Conservation (phyloP, 2,329 filamentous ascomycete species). For the Talaromyces atroroseus region DNA sequence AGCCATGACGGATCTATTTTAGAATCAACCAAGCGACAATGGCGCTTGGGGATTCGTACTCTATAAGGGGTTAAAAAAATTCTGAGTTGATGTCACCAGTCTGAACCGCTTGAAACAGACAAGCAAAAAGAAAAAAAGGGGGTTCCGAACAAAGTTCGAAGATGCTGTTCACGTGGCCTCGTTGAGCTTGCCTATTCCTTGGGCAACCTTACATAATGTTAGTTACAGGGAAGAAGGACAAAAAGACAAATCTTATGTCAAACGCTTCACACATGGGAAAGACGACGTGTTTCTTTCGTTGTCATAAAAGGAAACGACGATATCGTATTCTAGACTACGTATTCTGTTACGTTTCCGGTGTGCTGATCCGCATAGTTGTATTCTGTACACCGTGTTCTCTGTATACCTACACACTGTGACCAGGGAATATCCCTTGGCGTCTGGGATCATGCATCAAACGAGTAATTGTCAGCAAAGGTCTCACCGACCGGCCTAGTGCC, state of each 20-base stretch:
- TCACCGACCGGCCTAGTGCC: not conserved
- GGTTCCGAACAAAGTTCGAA: no score
- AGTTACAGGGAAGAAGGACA: not conserved
- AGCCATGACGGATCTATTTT: constrained; percentile 68
- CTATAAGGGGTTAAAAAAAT: not conserved
- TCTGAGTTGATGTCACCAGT: not conserved
- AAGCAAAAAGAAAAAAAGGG: not conserved
- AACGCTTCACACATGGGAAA: not conserved
- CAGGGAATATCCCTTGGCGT: not conserved
- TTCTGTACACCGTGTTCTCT: not conserved
- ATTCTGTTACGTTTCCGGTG: not conserved
- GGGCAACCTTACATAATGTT: not conserved
- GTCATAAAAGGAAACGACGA: not conserved
- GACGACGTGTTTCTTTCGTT: not conserved
- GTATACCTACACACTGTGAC: not conserved
- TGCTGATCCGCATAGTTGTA: not conserved
- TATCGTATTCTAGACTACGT: not conserved
- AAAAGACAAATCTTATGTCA: not conserved
- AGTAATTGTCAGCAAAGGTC: not conserved
- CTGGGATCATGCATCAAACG: not conserved
- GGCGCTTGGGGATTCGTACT: not conserved
- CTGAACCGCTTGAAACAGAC: not conserved
- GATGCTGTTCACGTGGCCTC: constrained; percentile 8
- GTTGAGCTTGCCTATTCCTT: constrained; percentile 3
- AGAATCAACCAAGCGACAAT: not conserved